These are phyloP conservation scores for Cytauxzoon felis DNA, from an alignment of 169 alveolate genomes.

Conservation along the genomic window DNA sequence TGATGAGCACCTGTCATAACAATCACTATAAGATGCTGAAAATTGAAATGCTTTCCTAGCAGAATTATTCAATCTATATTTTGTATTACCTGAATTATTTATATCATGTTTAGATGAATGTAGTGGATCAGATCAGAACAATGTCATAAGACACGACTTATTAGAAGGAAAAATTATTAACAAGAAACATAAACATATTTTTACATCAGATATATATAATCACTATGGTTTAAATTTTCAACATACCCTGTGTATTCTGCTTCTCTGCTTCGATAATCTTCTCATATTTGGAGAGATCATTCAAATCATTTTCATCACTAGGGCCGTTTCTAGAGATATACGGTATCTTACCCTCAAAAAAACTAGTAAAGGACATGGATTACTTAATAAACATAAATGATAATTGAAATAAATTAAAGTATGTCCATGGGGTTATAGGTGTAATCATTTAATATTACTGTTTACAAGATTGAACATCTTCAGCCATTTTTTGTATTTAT, in stretches of 20 bases:
- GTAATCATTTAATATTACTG: neutral
- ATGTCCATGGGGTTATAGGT: conserved; percentile 7
- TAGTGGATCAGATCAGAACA: no score
- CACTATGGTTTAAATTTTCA: no score
- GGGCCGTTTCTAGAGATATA: conserved; percentile 18
- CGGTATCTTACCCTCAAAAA: neutral
- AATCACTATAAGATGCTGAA: conserved; percentile 48
- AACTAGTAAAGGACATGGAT: conserved; percentile 4
- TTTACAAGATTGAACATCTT: conserved; percentile 1
- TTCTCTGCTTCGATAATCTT: conserved; percentile 46
- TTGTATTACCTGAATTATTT: neutral
- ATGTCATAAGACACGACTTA: no score
- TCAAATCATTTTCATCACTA: conserved; percentile 32
- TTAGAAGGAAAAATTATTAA: no score
- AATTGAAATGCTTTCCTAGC: conserved; percentile 45
- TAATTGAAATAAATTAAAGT: neutral
- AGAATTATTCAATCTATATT: neutral
- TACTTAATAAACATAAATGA: neutral
- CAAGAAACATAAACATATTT: conserved; percentile 1
- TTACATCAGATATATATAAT: neutral
- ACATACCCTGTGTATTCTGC: conserved; percentile 42
- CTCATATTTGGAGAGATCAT: conserved; percentile 47
- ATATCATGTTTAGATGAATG: no score
- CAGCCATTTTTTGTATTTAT: conserved; percentile 9
- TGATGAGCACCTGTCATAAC: conserved; percentile 56